phyloP scores from a whole-genome alignment of 2,329 filamentous ascomycete genomes.

The Xylaria multiplex region DNA sequence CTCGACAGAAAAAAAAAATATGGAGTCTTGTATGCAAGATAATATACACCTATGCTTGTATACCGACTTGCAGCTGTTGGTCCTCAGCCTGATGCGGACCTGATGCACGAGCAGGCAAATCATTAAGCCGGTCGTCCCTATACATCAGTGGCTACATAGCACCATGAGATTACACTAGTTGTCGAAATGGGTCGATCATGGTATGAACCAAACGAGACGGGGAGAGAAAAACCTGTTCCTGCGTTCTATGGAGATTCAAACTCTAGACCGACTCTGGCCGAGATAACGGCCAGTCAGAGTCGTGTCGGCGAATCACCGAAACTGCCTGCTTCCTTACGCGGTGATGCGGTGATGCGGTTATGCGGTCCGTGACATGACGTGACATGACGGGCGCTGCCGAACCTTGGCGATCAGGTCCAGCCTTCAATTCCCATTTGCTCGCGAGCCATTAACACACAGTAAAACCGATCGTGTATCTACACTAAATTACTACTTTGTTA shows the following conservation, averaged over 20 bases:
- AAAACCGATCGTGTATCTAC: too few relatives aligned
- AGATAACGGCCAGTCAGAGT: background rate
- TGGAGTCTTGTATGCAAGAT: background rate
- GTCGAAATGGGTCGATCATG: constrained; percentile 19
- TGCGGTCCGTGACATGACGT: constrained; percentile 19
- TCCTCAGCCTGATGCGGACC: background rate
- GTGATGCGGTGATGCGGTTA: constrained; percentile 2
- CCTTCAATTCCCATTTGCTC: background rate
- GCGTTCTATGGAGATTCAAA: background rate
- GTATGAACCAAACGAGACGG: background rate
- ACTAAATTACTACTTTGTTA: too few relatives aligned
- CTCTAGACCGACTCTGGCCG: background rate
- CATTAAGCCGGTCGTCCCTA: constrained; percentile 1
- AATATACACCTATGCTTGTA: background rate
- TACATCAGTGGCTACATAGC: background rate
- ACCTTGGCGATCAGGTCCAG: constrained; percentile 8
- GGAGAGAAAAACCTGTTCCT: background rate
- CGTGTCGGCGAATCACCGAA: constrained; percentile 2
- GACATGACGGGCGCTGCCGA: constrained; percentile 17
- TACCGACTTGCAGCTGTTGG: background rate
- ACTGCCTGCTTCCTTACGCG: background rate
- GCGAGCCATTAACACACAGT: too few relatives aligned
- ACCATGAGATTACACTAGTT: constrained; percentile 21
- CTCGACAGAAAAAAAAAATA: background rate
- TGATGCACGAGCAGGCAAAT: constrained; percentile 5